Percentiles rank a stretch among this genome's conserved stretches.
These are phyloP conservation scores for Amanita pseudoporphyria DNA, from an alignment of 768 basidiomycete species.

Conservation along the genomic window DNA sequence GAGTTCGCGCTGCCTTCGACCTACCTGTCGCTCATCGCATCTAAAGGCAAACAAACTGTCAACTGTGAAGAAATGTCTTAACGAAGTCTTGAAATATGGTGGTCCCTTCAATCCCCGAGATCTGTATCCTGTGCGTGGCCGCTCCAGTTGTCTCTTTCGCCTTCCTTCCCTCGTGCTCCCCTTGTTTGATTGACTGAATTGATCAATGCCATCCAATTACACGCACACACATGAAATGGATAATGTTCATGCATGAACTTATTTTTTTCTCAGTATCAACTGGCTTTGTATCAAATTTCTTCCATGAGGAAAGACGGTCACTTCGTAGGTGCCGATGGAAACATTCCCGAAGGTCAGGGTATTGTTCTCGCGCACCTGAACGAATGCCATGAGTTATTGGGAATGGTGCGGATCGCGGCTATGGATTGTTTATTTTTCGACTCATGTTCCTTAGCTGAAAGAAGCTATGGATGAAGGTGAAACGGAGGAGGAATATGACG, in stretches of 20 bases:
- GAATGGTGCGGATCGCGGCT: slow-evolving; percentile 58
- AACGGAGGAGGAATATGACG: slow-evolving; percentile 44
- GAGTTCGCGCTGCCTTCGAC: slow-evolving; percentile 8
- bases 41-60: slow-evolving; percentile 88
- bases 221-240: neutral
- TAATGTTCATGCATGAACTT: neutral
- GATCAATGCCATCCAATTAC: neutral
- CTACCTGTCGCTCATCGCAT: neutral
- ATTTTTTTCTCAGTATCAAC: slow-evolving; percentile 59
- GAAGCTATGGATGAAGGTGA: slow-evolving; percentile 76
- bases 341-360: slow-evolving; percentile 92
- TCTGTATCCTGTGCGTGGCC: slow-evolving; percentile 72
- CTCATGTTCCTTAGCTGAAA: slow-evolving; percentile 42
- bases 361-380: slow-evolving; percentile 93
- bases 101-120: slow-evolving; percentile 89
- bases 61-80: slow-evolving; percentile 93
- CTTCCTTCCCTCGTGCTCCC: neutral
- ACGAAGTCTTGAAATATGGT: slow-evolving; percentile 92
- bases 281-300: slow-evolving; percentile 93
- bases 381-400: slow-evolving; percentile 92
- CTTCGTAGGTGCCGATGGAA: slow-evolving; percentile 81
- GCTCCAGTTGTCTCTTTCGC: neutral
- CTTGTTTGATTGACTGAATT: slow-evolving; percentile 1
- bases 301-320: slow-evolving; percentile 88
- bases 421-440: neutral